These are phyloP conservation scores for Colletotrichum eremochloae DNA, from an alignment of 2,329 filamentous ascomycete species.

Conservation along the genomic window DNA sequence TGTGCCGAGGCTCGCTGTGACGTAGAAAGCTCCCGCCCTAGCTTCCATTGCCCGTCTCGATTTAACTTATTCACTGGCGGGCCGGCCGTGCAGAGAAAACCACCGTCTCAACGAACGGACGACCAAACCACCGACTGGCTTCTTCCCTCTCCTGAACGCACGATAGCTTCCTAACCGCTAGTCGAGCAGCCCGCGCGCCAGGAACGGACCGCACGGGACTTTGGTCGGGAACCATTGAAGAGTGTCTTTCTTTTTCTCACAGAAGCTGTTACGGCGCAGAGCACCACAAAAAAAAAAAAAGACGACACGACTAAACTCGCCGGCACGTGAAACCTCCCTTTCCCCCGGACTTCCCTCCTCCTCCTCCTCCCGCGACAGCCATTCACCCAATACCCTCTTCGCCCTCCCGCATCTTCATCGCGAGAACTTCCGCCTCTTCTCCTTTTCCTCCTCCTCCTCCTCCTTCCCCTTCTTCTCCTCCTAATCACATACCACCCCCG, in stretches of 20 bases:
- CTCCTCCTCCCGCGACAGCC: neutral
- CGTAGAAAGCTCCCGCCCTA: conserved; percentile 28
- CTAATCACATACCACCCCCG: neutral
- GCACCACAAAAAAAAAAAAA: neutral
- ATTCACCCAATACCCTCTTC: neutral
- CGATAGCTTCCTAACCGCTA: neutral
- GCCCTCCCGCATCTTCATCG: neutral
- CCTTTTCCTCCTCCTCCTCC: neutral
- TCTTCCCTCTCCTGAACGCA: neutral
- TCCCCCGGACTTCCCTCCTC: conserved; percentile 4
- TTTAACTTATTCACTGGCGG: neutral
- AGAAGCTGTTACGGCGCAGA: neutral
- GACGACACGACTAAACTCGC: neutral
- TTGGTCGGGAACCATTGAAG: neutral
- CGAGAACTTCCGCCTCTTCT: neutral
- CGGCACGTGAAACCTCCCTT: conserved; percentile 30
- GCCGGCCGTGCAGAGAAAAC: neutral
- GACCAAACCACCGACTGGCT: conserved; percentile 1
- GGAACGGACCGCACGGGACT: conserved; percentile 39
- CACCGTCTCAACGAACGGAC: conserved; percentile 34
- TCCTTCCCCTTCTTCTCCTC: neutral
- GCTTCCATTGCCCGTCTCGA: neutral
- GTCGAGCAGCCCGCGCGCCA: conserved; percentile 15
- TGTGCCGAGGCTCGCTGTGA: conserved; percentile 39
- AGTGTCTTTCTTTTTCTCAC: neutral